Conservation (phyloP, 345 rosid species). For the Gossypium ekmanianum region DNA sequence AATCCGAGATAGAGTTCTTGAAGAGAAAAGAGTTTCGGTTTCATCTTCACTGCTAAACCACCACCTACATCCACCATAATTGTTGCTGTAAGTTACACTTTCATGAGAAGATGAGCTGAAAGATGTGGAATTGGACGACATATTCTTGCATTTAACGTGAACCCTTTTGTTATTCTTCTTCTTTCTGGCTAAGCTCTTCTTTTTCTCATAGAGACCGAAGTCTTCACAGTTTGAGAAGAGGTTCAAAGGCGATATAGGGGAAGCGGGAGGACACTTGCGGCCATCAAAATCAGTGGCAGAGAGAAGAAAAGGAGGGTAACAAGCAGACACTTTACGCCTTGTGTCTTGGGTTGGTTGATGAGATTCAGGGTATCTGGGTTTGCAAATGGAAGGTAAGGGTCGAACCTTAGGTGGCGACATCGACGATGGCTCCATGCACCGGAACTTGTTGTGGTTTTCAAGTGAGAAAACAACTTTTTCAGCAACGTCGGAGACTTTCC, state of each 20-base stretch:
- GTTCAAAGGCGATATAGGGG: constrained; percentile 35
- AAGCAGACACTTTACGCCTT: constrained; percentile 23
- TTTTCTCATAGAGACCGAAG: constrained; percentile 29
- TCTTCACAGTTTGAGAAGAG: constrained; percentile 21
- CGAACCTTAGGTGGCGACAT: constrained; percentile 25
- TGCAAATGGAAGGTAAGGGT: constrained; percentile 41
- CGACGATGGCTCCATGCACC: constrained; percentile 14
- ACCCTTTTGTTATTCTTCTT: constrained; percentile 15
- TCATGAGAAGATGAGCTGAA: constrained; percentile 54
- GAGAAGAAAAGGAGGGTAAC: constrained; percentile 26
- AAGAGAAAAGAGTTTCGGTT: constrained; percentile 62
- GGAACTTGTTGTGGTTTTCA: constrained; percentile 15
- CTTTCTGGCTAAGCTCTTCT: constrained; percentile 19
- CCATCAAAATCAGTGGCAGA: constrained; percentile 8
- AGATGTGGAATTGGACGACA: constrained; percentile 22
- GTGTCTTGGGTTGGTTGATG: constrained; percentile 8
- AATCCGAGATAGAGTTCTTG: constrained; percentile 66
- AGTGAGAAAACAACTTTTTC: constrained; percentile 38
- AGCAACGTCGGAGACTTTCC: constrained; percentile 53
- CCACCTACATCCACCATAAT: constrained; percentile 18
- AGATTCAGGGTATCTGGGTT: constrained; percentile 29
- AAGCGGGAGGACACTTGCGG: constrained; percentile 37
- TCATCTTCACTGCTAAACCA: constrained; percentile 70
- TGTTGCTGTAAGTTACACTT: constrained; percentile 20
- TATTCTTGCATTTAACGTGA: constrained; percentile 6